phyloP scores from a whole-genome alignment of 164 flowering plant species.

The Chloranthus sessilifolius region DNA sequence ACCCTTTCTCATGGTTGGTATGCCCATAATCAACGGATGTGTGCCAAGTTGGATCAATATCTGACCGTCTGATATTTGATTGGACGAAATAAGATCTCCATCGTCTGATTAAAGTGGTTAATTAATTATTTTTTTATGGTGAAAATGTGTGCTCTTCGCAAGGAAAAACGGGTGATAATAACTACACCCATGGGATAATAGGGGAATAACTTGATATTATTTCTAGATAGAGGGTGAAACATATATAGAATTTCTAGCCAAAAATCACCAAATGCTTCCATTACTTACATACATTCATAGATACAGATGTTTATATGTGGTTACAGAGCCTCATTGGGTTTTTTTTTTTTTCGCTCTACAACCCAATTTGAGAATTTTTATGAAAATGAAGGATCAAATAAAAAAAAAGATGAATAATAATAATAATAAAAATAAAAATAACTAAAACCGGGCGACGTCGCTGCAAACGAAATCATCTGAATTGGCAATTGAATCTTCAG shows the following conservation, averaged over 20 bases:
- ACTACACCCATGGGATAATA: background rate
- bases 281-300: constrained; percentile 26
- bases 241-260: too few relatives aligned
- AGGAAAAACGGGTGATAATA: too few relatives aligned
- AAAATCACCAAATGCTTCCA: constrained; percentile 7
- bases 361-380: background rate
- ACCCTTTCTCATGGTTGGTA: too few relatives aligned
- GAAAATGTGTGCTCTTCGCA: too few relatives aligned
- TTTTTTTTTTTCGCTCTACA: background rate
- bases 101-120: too few relatives aligned
- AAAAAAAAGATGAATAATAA: background rate
- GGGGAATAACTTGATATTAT: background rate
- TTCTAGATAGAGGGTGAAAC: too few relatives aligned
- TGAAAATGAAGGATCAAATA: background rate
- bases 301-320: constrained; percentile 24
- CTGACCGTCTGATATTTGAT: background rate
- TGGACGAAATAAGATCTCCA: background rate
- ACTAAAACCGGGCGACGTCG: constrained; percentile 62
- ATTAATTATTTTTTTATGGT: too few relatives aligned
- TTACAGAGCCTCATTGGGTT: constrained; percentile 1
- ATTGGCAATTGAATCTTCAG: constrained; percentile 48
- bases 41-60: background rate
- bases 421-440: background rate
- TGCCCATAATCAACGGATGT: background rate
- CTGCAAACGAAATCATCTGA: constrained; percentile 73